Evolutionary conservation across 345 rosid genomes (phyloP).

Genomic region (Aurinia saxatilis): DNA sequence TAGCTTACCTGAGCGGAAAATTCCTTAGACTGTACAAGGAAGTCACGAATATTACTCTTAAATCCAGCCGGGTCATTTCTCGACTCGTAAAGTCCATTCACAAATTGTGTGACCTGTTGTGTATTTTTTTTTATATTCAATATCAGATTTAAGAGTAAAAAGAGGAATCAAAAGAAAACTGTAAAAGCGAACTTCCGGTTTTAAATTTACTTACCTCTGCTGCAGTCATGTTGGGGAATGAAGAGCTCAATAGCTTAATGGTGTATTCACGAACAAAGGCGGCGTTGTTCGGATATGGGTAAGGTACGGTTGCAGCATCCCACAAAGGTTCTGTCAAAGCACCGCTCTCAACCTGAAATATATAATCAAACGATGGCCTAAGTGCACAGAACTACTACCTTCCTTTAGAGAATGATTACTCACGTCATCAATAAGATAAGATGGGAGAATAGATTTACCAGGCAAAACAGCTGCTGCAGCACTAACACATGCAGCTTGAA

Average conservation of each 20-base stretch:
- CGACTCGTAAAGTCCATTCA: constrained; percentile 74
- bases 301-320: constrained; percentile 72
- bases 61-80: constrained; percentile 72
- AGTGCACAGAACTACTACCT: not conserved
- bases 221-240: constrained; percentile 93
- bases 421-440: not conserved
- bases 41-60: constrained; percentile 87
- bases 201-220: constrained; percentile 48
- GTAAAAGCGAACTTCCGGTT: not conserved
- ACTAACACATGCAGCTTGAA: constrained; percentile 94
- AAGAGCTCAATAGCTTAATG: constrained; percentile 79
- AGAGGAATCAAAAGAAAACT: not conserved
- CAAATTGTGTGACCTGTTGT: constrained; percentile 86
- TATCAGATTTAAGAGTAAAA: constrained; percentile 4
- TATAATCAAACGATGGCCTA: not conserved
- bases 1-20: constrained; percentile 72
- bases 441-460: constrained; percentile 41
- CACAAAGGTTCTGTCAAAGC: constrained; percentile 84
- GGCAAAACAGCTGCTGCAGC: constrained; percentile 77
- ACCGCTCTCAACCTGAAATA: constrained; percentile 71
- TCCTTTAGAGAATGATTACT: not conserved
- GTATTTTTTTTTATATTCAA: not conserved
- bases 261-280: constrained; percentile 86
- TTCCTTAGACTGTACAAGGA: constrained; percentile 81
- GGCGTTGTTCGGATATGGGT: constrained; percentile 67